Evolutionary conservation across 768 basidiomycete species (phyloP).

Genomic region (Mycena rosella): DNA sequence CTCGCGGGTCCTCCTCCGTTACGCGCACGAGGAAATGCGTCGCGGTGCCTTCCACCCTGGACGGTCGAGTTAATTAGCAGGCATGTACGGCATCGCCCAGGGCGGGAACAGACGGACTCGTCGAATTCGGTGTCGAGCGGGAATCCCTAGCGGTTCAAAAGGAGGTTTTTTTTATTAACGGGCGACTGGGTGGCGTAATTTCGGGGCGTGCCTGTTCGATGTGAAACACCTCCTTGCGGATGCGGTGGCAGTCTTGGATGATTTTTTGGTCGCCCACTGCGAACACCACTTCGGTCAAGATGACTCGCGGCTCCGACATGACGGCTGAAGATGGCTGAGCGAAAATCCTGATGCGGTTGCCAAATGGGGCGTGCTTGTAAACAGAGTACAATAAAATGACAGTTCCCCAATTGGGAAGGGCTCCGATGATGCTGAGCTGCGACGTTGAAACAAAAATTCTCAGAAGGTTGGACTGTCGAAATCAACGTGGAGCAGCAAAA

Average conservation of each 20-base stretch:
- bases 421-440: too few relatives aligned
- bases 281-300: conserved; percentile 20
- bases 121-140: conserved; percentile 82
- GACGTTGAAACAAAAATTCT: too few relatives aligned
- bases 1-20: conserved; percentile 37
- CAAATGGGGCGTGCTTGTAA: too few relatives aligned
- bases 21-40: conserved; percentile 82
- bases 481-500: too few relatives aligned
- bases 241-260: conserved; percentile 55
- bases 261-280: conserved; percentile 60
- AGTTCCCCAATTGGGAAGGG: too few relatives aligned
- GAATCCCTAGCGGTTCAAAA: conserved; percentile 67
- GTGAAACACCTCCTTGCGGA: conserved; percentile 28
- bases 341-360: too few relatives aligned
- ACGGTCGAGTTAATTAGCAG: conserved; percentile 7
- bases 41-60: conserved; percentile 72
- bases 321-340: too few relatives aligned
- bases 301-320: conserved; percentile 21
- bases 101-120: conserved; percentile 64
- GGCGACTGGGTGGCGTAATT: conserved; percentile 54
- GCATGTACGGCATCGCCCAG: too few relatives aligned
- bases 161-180: background rate
- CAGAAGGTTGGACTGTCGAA: too few relatives aligned
- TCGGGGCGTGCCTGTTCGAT: conserved; percentile 55
- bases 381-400: too few relatives aligned